Evolutionary conservation across 768 basidiomycete genomes (phyloP).

Genomic region (Gloeopeniophorella convolvens): DNA sequence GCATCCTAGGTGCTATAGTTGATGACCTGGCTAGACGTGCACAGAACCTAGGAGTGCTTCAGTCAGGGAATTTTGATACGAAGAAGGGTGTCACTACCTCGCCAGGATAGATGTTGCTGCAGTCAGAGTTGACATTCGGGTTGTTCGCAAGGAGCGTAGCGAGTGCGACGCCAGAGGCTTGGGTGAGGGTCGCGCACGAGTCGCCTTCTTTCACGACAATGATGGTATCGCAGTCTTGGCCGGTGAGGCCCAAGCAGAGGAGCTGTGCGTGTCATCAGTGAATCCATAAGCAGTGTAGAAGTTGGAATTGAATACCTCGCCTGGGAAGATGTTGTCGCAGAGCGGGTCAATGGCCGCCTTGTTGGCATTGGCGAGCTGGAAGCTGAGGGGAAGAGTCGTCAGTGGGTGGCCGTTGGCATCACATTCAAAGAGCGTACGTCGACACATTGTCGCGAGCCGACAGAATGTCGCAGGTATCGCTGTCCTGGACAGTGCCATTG

Average conservation of each 20-base stretch:
- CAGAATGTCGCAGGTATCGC: conserved; percentile 54
- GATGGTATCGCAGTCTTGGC: conserved; percentile 56
- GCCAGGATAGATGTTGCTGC: conserved; percentile 66
- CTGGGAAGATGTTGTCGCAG: conserved; percentile 52
- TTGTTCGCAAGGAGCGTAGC: conserved; percentile 62
- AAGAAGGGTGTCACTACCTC: too few relatives aligned
- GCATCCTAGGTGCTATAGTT: too few relatives aligned
- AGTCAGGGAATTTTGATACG: too few relatives aligned
- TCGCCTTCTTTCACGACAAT: conserved; percentile 53
- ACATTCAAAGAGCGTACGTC: conserved; percentile 29
- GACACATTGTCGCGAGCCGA: conserved; percentile 41
- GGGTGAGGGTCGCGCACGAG: conserved; percentile 48
- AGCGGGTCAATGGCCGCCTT: conserved; percentile 38
- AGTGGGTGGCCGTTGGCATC: neutral
- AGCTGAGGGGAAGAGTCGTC: conserved; percentile 31
- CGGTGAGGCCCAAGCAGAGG: conserved; percentile 56
- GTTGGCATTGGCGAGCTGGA: conserved; percentile 54
- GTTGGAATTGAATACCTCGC: conserved; percentile 34
- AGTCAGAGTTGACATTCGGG: conserved; percentile 55
- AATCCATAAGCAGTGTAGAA: too few relatives aligned
- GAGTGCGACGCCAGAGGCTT: conserved; percentile 37
- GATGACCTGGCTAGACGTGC: too few relatives aligned
- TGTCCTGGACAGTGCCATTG: conserved; percentile 42
- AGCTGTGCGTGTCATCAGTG: too few relatives aligned
- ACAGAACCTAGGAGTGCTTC: too few relatives aligned